Conservation (phyloP, 2,329 filamentous ascomycete genomes). For the Didymella pinodella region DNA sequence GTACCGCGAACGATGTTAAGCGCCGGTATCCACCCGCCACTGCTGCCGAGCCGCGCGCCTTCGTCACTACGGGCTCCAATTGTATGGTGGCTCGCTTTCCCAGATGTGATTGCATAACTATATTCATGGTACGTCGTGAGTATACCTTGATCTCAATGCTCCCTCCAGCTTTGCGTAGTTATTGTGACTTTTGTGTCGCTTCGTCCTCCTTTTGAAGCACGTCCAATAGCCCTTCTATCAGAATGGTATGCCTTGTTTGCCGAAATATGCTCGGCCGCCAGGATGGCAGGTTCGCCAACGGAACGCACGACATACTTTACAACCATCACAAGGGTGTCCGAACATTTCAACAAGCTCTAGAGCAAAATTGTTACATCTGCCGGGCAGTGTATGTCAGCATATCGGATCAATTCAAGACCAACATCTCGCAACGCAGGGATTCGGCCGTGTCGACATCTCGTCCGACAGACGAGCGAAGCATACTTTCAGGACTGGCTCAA, state of each 20-base stretch:
- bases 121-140: too few relatives aligned
- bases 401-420: not conserved
- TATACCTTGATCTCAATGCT: too few relatives aligned
- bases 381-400: not conserved
- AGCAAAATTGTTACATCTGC: conserved; percentile 4
- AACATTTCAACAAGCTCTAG: not conserved
- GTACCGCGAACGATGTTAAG: not conserved
- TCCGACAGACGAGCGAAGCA: not conserved
- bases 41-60: not conserved
- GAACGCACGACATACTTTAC: not conserved
- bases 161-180: too few relatives aligned
- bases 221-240: too few relatives aligned
- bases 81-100: not conserved
- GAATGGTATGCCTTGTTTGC: conserved; percentile 4
- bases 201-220: too few relatives aligned
- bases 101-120: too few relatives aligned
- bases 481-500: not conserved
- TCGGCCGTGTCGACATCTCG: not conserved
- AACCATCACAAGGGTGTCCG: not conserved
- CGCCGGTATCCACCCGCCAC: not conserved
- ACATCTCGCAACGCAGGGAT: not conserved
- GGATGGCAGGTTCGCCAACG: not conserved
- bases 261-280: conserved; percentile 1
- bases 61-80: not conserved
- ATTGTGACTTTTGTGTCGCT: too few relatives aligned